Percentiles rank a stretch among this genome's conserved stretches.
phyloP scores from a whole-genome alignment of 2,329 filamentous ascomycete species.

The Clonostachys solani region DNA sequence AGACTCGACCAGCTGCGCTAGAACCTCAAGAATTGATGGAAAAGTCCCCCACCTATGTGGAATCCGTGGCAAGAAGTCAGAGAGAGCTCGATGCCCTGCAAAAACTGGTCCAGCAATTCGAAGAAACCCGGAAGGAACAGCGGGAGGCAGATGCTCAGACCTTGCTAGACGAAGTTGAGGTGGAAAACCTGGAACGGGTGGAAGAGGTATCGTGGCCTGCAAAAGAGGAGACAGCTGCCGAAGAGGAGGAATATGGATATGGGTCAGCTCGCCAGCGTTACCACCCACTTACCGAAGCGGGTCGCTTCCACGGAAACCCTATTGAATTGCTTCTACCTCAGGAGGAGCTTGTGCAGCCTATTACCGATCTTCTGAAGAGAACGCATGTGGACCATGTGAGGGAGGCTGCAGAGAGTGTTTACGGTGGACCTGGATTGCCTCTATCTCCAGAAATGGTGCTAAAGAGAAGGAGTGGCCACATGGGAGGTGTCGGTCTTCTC shows the following conservation, averaged over 20 bases:
- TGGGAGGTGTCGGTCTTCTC: slow-evolving; percentile 61
- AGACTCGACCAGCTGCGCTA: neutral
- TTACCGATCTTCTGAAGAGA: slow-evolving; percentile 62
- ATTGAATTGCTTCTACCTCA: slow-evolving; percentile 72
- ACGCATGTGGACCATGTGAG: slow-evolving; percentile 71
- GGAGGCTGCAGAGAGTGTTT: slow-evolving; percentile 65
- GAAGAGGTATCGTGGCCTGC: slow-evolving; percentile 4
- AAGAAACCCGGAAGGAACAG: slow-evolving; percentile 32
- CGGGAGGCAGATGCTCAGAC: slow-evolving; percentile 16
- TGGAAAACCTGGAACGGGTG: slow-evolving; percentile 10
- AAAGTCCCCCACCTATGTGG: slow-evolving; percentile 32
- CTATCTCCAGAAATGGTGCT: slow-evolving; percentile 52
- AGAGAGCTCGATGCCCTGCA: slow-evolving; percentile 51
- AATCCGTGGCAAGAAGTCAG: slow-evolving; percentile 44
- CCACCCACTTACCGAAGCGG: slow-evolving; percentile 70
- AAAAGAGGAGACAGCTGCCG: slow-evolving; percentile 21
- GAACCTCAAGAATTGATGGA: neutral
- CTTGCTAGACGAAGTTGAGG: slow-evolving; percentile 18
- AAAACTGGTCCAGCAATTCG: slow-evolving; percentile 54
- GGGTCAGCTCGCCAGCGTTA: slow-evolving; percentile 40
- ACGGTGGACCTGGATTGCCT: slow-evolving; percentile 75
- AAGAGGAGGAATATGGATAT: slow-evolving; percentile 26
- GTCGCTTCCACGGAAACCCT: slow-evolving; percentile 71
- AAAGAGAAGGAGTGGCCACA: slow-evolving; percentile 52
- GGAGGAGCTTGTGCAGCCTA: slow-evolving; percentile 63